Percentiles rank a stretch among this genome's conserved stretches.
Evolutionary conservation across 192 early-diverging fungal genomes (phyloP).

Genomic region (Geosiphon pyriformis): DNA sequence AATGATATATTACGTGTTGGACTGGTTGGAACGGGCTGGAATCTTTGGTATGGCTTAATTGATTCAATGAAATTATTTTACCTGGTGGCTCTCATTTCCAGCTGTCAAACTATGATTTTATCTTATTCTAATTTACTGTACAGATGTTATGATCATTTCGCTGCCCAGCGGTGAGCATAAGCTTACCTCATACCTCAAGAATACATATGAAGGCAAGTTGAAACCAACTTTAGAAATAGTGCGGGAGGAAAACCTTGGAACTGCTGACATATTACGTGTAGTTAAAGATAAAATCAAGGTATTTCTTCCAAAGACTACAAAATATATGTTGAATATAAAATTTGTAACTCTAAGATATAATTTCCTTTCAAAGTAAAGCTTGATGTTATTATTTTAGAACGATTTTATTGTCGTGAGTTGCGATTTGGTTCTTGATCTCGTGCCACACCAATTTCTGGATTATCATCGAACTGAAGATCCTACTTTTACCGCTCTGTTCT

Average conservation of each 20-base stretch:
- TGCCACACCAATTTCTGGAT: slow-evolving; percentile 80
- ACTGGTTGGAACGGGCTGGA: slow-evolving; percentile 89
- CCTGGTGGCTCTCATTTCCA: too few relatives aligned
- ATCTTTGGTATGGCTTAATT: slow-evolving; percentile 47
- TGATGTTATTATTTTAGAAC: slow-evolving; percentile 35
- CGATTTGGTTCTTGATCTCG: slow-evolving; percentile 83
- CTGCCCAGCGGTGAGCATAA: slow-evolving; percentile 65
- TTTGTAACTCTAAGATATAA: neutral
- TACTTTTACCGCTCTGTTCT: slow-evolving; percentile 78
- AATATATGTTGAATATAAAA: too few relatives aligned
- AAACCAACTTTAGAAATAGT: slow-evolving; percentile 60
- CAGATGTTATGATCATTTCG: slow-evolving; percentile 73
- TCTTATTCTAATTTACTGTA: too few relatives aligned
- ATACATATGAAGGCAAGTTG: slow-evolving; percentile 58
- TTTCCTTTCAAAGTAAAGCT: neutral
- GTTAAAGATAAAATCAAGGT: slow-evolving; percentile 84
- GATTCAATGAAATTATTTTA: too few relatives aligned
- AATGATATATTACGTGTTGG: slow-evolving; percentile 87
- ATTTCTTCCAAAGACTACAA: too few relatives aligned
- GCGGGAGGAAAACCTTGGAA: slow-evolving; percentile 56
- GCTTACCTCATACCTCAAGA: slow-evolving; percentile 55
- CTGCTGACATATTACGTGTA: slow-evolving; percentile 78
- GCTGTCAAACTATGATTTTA: too few relatives aligned
- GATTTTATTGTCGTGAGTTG: slow-evolving; percentile 92
- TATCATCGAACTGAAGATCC: slow-evolving; percentile 73